Conservation (phyloP, 768 basidiomycete genomes). For the Kondoa subrosea region DNA sequence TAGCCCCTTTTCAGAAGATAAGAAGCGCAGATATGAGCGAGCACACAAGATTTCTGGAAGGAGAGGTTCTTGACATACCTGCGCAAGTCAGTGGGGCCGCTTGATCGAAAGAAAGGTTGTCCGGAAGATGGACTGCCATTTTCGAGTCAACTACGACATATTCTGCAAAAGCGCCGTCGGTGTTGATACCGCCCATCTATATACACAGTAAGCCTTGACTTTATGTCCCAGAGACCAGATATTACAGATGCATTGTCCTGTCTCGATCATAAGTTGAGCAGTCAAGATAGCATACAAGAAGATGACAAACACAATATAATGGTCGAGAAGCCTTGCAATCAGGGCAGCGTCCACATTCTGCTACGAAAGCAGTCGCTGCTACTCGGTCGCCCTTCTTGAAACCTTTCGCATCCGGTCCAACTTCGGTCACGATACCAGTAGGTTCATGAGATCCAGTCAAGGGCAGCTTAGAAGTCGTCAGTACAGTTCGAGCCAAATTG, state of each 20-base stretch:
- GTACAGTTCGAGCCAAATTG: slow-evolving; percentile 13
- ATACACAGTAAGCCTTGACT: too few relatives aligned
- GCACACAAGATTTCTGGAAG: neutral
- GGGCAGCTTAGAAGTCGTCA: neutral
- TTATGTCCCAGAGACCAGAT: too few relatives aligned
- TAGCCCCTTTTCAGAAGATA: slow-evolving; percentile 4
- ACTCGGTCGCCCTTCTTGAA: slow-evolving; percentile 15
- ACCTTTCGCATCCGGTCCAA: neutral
- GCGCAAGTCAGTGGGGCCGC: slow-evolving; percentile 17
- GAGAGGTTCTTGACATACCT: slow-evolving; percentile 1
- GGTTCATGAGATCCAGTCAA: neutral
- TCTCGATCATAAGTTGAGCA: neutral
- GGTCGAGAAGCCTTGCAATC: slow-evolving; percentile 11
- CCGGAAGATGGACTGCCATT: slow-evolving; percentile 10
- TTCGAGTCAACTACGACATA: slow-evolving; percentile 9
- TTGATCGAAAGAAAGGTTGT: slow-evolving; percentile 18
- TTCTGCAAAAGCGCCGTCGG: slow-evolving; percentile 18
- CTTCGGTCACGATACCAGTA: neutral
- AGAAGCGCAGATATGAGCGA: neutral
- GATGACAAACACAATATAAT: slow-evolving; percentile 10
- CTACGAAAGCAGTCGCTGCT: neutral
- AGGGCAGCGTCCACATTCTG: slow-evolving; percentile 10
- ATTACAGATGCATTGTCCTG: neutral
- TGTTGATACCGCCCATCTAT: slow-evolving; percentile 15
- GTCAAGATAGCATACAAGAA: slow-evolving; percentile 1